These are phyloP conservation scores for Calonectria pseudoreteaudii DNA, from an alignment of 2,329 filamentous ascomycete genomes.

Conservation along the genomic window DNA sequence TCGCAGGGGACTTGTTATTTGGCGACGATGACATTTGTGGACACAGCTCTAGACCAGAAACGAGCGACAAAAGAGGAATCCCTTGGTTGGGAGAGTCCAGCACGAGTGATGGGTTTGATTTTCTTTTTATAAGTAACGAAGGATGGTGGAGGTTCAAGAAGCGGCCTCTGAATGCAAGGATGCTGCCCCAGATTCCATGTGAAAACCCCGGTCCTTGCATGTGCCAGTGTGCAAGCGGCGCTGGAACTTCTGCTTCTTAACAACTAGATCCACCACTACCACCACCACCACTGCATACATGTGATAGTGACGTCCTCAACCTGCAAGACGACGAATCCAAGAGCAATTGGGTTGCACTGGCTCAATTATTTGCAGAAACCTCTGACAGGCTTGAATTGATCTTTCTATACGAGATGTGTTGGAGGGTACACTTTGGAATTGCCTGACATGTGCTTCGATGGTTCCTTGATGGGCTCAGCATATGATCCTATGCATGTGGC, in stretches of 20 bases:
- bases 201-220: constrained; percentile 43
- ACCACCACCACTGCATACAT: constrained; percentile 2
- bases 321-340: not conserved
- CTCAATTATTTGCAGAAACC: not conserved
- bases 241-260: not conserved
- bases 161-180: constrained; percentile 40
- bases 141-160: constrained; percentile 26
- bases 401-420: not conserved
- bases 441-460: not conserved
- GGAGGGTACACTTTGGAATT: not conserved
- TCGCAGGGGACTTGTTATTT: constrained; percentile 42
- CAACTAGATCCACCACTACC: constrained; percentile 12
- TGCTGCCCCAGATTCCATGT: constrained; percentile 49
- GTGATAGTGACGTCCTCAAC: constrained; percentile 25
- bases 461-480: not conserved
- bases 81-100: not conserved
- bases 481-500: not conserved
- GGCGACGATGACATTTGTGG: constrained; percentile 43
- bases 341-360: not conserved
- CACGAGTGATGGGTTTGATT: not conserved
- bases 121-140: constrained; percentile 27
- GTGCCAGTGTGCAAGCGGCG: constrained; percentile 16
- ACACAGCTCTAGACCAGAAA: not conserved
- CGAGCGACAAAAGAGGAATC: not conserved
- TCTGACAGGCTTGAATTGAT: not conserved